phyloP scores from a whole-genome alignment of 805 yeast genomes.

The Hyphopichia homilentoma region DNA sequence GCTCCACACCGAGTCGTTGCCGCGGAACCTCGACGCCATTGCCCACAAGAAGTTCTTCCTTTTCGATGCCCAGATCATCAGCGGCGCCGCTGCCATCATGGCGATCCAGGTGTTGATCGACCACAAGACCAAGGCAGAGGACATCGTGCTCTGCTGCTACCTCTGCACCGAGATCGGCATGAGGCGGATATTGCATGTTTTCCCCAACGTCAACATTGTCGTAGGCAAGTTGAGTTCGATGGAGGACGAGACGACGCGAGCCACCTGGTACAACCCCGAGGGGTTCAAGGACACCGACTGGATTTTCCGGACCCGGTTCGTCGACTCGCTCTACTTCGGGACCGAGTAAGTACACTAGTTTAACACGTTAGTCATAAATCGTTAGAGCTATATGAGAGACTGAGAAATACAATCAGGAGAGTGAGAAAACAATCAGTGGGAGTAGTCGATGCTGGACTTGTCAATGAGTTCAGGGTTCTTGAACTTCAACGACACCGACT shows the following conservation, averaged over 20 bases:
- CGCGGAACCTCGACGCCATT: constrained; percentile 26
- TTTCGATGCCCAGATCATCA: constrained; percentile 82
- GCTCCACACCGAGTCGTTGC: constrained; percentile 76
- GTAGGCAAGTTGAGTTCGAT: constrained; percentile 60
- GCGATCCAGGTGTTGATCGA: constrained; percentile 84
- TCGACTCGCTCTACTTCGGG: constrained; percentile 79
- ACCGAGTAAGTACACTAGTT: constrained; percentile 29
- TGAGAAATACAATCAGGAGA: not conserved
- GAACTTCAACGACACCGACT: constrained; percentile 47
- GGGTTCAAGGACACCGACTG: constrained; percentile 47
- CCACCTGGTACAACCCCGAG: constrained; percentile 27
- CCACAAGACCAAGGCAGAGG: constrained; percentile 60
- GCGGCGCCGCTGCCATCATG: constrained; percentile 95
- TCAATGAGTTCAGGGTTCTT: constrained; percentile 27
- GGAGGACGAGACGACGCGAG: constrained; percentile 14
- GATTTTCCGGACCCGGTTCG: constrained; percentile 63
- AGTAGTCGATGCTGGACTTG: too few species aligned
- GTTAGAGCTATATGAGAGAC: not conserved
- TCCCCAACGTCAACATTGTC: constrained; percentile 63
- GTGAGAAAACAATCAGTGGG: not conserved
- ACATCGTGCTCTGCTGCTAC: constrained; percentile 68
- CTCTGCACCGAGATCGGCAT: constrained; percentile 78
- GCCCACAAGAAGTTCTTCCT: constrained; percentile 50
- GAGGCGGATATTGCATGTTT: constrained; percentile 69
- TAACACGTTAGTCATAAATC: too few species aligned